Percentiles rank a stretch among this genome's conserved stretches.
Evolutionary conservation across 192 early-diverging fungal genomes (phyloP).

Genomic region (Coemansia sp.): DNA sequence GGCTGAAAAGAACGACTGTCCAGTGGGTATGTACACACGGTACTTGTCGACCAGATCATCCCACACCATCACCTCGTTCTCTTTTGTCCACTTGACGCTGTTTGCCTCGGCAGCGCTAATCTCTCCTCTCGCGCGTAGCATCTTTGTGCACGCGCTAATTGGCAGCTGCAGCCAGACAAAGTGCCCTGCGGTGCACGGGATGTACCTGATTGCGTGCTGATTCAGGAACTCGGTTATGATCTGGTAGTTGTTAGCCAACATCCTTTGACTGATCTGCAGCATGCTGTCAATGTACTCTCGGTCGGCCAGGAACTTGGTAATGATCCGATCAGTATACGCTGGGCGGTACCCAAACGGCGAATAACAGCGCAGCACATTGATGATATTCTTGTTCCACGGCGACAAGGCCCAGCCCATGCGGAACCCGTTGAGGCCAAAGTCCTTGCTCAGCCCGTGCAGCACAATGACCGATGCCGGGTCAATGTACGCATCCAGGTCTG

Average conservation of each 20-base stretch:
- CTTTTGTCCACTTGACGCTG: constrained; percentile 26
- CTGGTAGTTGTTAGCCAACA: constrained; percentile 58
- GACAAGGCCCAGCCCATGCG: constrained; percentile 66
- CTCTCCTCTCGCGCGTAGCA: constrained; percentile 37
- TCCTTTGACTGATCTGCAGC: constrained; percentile 59
- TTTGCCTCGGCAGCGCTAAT: constrained; percentile 5
- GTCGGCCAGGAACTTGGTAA: constrained; percentile 61
- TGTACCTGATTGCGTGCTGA: constrained; percentile 52
- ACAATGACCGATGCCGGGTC: constrained; percentile 67
- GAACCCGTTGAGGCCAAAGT: constrained; percentile 77
- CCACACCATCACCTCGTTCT: constrained; percentile 58
- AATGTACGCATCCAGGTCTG: constrained; percentile 59
- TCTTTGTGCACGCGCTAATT: constrained; percentile 27
- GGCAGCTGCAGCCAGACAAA: constrained; percentile 65
- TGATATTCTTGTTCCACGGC: constrained; percentile 60
- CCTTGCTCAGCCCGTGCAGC: constrained; percentile 81
- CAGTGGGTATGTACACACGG: constrained; percentile 68
- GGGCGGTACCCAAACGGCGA: constrained; percentile 66
- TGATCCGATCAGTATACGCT: constrained; percentile 58
- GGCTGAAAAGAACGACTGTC: constrained; percentile 62
- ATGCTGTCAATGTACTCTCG: constrained; percentile 59
- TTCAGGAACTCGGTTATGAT: constrained; percentile 43
- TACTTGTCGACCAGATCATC: constrained; percentile 46
- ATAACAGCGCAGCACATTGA: constrained; percentile 23
- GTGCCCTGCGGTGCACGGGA: constrained; percentile 67